phyloP scores from a whole-genome alignment of 306 rosid species.

The Ammopiptanthus mongolicus region DNA sequence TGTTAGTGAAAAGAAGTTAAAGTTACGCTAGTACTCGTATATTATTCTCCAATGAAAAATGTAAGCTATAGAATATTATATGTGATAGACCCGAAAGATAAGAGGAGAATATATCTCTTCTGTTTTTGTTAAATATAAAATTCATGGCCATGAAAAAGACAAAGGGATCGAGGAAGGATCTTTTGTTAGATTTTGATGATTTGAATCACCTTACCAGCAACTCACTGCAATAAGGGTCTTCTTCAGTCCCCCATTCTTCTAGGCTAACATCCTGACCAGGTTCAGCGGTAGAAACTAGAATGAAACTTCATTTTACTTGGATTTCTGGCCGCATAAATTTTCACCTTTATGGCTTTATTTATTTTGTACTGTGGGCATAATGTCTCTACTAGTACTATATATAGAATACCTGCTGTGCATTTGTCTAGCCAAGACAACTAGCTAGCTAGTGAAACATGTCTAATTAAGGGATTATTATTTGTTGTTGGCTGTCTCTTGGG shows the following conservation, averaged over 20 bases:
- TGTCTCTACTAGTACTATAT: background rate
- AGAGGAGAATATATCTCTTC: no score
- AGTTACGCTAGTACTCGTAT: background rate
- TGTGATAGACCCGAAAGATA: background rate
- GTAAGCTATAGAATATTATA: background rate
- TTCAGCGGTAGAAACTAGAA: background rate
- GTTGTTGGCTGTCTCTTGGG: conserved; percentile 31
- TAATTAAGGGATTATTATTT: background rate
- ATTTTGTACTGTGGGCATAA: background rate
- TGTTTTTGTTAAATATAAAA: background rate
- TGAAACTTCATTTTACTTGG: background rate
- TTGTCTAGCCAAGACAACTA: background rate
- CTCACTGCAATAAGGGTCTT: background rate
- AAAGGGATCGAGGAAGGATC: background rate
- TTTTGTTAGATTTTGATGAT: background rate
- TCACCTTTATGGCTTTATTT: background rate
- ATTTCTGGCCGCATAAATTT: background rate
- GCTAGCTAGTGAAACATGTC: background rate
- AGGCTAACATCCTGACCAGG: conserved; percentile 11
- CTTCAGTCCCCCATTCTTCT: background rate
- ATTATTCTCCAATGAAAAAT: background rate
- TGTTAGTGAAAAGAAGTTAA: background rate
- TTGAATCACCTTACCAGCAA: background rate
- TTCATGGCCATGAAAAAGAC: background rate
- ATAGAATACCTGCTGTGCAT: background rate